Evolutionary conservation across 2,329 filamentous ascomycete species (phyloP), one percentile per base, ranked within the genome.

Genomic region (Sphaerulina populicola): DNA sequence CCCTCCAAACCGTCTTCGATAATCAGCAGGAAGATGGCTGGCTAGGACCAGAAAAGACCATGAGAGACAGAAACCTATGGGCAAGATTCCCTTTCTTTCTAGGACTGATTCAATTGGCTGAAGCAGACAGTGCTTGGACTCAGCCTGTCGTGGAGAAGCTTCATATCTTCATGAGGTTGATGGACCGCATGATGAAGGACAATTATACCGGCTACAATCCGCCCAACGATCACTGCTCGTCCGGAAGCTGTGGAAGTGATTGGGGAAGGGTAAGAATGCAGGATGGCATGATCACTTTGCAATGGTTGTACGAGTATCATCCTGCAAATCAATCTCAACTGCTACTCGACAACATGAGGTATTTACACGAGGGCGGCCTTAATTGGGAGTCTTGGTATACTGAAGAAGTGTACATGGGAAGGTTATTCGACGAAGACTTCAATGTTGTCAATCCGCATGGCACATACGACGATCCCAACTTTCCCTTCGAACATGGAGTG

Each of bases 21-120:
- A 67, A 70, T 44, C 76, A 79, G 51, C 57, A 63, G 39, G 69
- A 71, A 29, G 78, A 82, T 66, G 79, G 79, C 6, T 82, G 79
- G 79, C 62, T 81, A 14, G 77, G 78, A 0, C 76, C 76, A 0
- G 77, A 80, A 64, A 18, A 18, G 18, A 72, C 76, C 14, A n/a
- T 5, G 7, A n/a, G 7, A n/a, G 41, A 44, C 27, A 23, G 41
- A 3, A 44, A 44, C 31, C 68, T 81, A 39, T 80, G 78, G 78
- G 78, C 71, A 4, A 66, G 77, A 11, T 75, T 71, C 56, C 71
- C 75, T 11, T 65, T 79, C 9, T 70, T 77, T 44, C 66, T 79
- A 8, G 78, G 76, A 2, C 57, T 79, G 50, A 74, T 69, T 57
- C 73, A 74, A 58, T 68, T 76, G 21, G 72, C 72, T 3, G 74